Evolutionary conservation across 352 stramenopile species (phyloP).

Genomic region (Globisporangium sylvaticum): DNA sequence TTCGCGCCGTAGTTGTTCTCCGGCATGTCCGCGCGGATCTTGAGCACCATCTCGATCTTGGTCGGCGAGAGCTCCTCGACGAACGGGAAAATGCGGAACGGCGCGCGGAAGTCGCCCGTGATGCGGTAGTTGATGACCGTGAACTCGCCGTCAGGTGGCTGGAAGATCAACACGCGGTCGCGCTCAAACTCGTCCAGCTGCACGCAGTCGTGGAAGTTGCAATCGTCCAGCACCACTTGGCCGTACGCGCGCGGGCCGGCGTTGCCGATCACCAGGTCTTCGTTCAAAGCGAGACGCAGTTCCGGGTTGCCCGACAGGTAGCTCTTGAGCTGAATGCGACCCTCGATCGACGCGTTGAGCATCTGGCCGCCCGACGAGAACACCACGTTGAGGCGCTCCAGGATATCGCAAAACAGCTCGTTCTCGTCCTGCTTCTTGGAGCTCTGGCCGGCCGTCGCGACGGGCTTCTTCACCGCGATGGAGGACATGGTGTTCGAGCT

Average conservation of each 20-base stretch:
- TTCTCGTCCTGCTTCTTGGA: slow-evolving; percentile 91
- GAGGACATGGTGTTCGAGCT: slow-evolving; percentile 76
- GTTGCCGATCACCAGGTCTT: slow-evolving; percentile 95
- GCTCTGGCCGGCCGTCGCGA: slow-evolving; percentile 63
- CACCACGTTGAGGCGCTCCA: slow-evolving; percentile 97
- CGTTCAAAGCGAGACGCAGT: slow-evolving; percentile 94
- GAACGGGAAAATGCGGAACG: slow-evolving; percentile 97
- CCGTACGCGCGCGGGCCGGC: slow-evolving; percentile 82
- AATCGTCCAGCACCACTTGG: slow-evolving; percentile 95
- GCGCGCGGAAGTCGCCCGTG: slow-evolving; percentile 95
- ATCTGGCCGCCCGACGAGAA: slow-evolving; percentile 96
- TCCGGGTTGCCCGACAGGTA: slow-evolving; percentile 98
- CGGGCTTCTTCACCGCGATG: slow-evolving; percentile 88
- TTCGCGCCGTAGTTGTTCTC: slow-evolving; percentile 95
- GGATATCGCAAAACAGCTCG: slow-evolving; percentile 99
- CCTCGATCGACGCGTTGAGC: slow-evolving; percentile 97
- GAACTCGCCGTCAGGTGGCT: slow-evolving; percentile 74
- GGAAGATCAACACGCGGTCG: slow-evolving; percentile 86
- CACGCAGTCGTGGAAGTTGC: slow-evolving; percentile 99
- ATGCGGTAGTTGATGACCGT: slow-evolving; percentile 98
- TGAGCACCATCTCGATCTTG: slow-evolving; percentile 92
- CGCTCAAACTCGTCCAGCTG: slow-evolving; percentile 94
- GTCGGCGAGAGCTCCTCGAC: slow-evolving; percentile 95
- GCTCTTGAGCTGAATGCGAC: slow-evolving; percentile 98
- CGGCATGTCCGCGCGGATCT: slow-evolving; percentile 92